These are phyloP conservation scores for Hypoxylon subgilvum DNA, from an alignment of 495 filamentous ascomycete species.

Conservation along the genomic window DNA sequence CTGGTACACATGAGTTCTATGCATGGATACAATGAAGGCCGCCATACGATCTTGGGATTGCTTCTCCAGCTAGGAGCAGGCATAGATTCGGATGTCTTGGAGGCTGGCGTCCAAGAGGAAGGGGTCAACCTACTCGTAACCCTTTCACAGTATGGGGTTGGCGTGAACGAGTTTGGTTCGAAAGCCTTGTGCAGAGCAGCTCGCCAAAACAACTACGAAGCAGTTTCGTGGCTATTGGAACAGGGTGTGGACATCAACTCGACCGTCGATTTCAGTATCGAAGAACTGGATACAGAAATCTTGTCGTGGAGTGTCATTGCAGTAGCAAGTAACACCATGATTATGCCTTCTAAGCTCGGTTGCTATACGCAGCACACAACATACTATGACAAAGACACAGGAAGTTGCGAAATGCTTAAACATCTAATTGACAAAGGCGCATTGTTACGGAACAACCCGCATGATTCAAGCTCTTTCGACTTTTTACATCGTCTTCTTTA, in stretches of 20 bases:
- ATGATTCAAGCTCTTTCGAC: constrained; percentile 4
- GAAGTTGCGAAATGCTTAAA: constrained; percentile 19
- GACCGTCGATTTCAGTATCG: not conserved
- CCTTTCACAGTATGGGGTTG: constrained; percentile 1
- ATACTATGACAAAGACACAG: not conserved
- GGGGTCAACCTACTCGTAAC: too few relatives aligned
- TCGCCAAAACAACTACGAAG: constrained; percentile 16
- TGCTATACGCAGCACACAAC: too few relatives aligned
- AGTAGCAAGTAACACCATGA: not conserved
- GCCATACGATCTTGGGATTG: too few relatives aligned
- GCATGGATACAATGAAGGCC: too few relatives aligned
- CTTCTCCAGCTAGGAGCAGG: too few relatives aligned
- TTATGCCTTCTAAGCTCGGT: too few relatives aligned
- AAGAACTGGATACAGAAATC: too few relatives aligned
- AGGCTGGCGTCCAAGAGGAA: too few relatives aligned
- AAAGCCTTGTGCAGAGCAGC: constrained; percentile 19
- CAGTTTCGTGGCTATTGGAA: constrained; percentile 24
- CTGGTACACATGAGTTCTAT: too few relatives aligned
- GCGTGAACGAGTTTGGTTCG: constrained; percentile 5
- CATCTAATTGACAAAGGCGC: constrained; percentile 21
- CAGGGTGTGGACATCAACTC: constrained; percentile 33
- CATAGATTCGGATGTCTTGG: too few relatives aligned
- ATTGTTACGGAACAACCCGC: constrained; percentile 8
- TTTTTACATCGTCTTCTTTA: constrained; percentile 9
- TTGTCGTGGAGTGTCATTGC: too few relatives aligned